Evolutionary conservation across 2,329 filamentous ascomycete genomes (phyloP).

Genomic region (Fusarium avenaceum): DNA sequence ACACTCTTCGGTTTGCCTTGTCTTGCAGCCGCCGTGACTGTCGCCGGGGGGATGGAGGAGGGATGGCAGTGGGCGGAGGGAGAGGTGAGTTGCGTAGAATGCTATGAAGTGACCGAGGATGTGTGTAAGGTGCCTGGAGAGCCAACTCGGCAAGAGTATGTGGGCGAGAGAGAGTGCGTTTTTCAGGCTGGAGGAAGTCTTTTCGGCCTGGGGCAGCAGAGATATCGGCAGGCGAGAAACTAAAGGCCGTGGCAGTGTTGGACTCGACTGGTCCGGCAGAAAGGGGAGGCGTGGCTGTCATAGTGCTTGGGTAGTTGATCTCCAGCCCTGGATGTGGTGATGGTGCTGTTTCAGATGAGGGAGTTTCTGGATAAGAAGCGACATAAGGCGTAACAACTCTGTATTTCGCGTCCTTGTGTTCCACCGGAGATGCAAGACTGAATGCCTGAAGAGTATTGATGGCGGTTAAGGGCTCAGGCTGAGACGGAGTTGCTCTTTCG

Average conservation of each 20-base stretch:
- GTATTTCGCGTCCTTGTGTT: constrained; percentile 51
- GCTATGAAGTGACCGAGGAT: constrained; percentile 70
- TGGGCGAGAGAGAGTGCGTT: constrained; percentile 31
- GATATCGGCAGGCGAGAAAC: constrained; percentile 58
- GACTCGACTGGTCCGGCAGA: constrained; percentile 66
- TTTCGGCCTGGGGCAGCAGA: constrained; percentile 25
- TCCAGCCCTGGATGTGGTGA: constrained; percentile 62
- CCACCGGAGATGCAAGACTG: constrained; percentile 49
- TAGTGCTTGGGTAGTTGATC: constrained; percentile 66
- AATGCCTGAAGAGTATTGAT: constrained; percentile 60
- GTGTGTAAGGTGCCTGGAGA: constrained; percentile 67
- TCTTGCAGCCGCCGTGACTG: constrained; percentile 68
- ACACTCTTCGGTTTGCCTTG: constrained; percentile 68
- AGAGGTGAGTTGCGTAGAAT: constrained; percentile 77
- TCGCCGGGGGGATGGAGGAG: constrained; percentile 66
- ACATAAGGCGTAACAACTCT: constrained; percentile 61
- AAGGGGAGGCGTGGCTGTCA: constrained; percentile 71
- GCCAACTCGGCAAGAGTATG: constrained; percentile 31
- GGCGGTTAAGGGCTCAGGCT: constrained; percentile 62
- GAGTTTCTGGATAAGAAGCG: constrained; percentile 66
- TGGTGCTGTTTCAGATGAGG: constrained; percentile 63
- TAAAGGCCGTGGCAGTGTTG: constrained; percentile 59
- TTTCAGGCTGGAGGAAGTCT: constrained; percentile 31
- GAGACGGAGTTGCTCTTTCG: constrained; percentile 67
- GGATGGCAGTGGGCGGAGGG: constrained; percentile 64